Conservation (phyloP, 148 eudicot species). For the Fagopyrum tataricum region DNA sequence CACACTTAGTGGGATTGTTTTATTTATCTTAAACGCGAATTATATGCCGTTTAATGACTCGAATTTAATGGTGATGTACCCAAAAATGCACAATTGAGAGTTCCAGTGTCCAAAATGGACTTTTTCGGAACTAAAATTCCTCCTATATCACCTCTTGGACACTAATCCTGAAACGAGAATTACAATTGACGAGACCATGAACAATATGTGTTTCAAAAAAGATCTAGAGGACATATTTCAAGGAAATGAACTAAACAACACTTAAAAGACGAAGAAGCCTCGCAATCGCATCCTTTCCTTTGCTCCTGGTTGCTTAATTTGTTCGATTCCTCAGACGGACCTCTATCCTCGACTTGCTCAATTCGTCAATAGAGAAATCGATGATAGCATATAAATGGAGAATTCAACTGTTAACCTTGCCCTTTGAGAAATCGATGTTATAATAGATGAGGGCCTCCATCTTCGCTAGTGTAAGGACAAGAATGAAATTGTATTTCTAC, state of each 20-base stretch:
- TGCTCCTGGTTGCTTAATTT: no score
- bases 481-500: no score
- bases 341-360: no score
- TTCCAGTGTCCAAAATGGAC: constrained; percentile 59
- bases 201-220: constrained; percentile 62
- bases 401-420: no score
- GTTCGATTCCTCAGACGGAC: no score
- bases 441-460: no score
- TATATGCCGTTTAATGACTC: constrained; percentile 66
- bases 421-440: no score
- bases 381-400: no score
- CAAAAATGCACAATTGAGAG: constrained; percentile 61
- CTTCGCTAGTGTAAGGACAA: no score
- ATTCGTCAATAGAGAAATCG: no score
- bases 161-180: constrained; percentile 55
- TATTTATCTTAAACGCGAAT: constrained; percentile 56
- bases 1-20: constrained; percentile 59
- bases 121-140: constrained; percentile 38
- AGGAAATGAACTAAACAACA: neutral
- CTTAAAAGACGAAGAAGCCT: no score
- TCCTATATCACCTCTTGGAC: constrained; percentile 49
- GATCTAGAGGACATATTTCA: constrained; percentile 26
- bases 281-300: no score
- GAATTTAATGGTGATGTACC: constrained; percentile 68
- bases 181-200: constrained; percentile 39